Evolutionary conservation across 768 basidiomycete genomes (phyloP), one percentile per base, ranked within the genome.

Genomic region (Mrakia hoshinonis): DNA sequence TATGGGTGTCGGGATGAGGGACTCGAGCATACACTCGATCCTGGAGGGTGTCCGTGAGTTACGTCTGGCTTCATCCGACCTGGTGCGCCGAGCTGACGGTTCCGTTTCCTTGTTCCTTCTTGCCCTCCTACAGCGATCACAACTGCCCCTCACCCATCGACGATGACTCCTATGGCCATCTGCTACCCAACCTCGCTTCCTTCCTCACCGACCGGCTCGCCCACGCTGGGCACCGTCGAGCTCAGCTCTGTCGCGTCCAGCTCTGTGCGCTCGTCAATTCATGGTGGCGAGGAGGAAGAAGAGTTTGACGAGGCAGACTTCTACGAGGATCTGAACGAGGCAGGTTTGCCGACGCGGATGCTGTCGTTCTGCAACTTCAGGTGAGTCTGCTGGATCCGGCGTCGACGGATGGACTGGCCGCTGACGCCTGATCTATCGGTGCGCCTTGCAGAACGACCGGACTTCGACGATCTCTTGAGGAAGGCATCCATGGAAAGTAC

Each of bases 351-450:
- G 77, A 87, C 96, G 46, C 87, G 85, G 48, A 89, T 92, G 79
- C 81, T 99, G 18, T 91, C 92, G 77, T 99, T 99, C 77, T 94
- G 92, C 76, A 92, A 95, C 78, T 99, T 99, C 83, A 52, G 65
- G 58, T 61, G 36, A 61, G 58, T 43, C 43, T n/a, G n/a, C n/a
- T n/a, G 43, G 7, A 43, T 15, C 43, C 15, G 43, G 43, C 7
- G 15, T 43, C 43, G 43, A 43, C 6, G 43, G n/a, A n/a, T n/a
- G n/a, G n/a, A n/a, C n/a, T n/a, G n/a, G n/a, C n/a, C n/a, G 11
- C 13, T 13, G 31, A 31, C 54, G 10, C 20, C 26, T 29, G 65
- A 29, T 49, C 18, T 48, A 34, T 43, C 6, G 39, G 22, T 51
- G 3, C 20, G 29, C 29, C 10, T 22, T 38, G 18, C 34, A 87